These are phyloP conservation scores for Fusarium graminum DNA, from an alignment of 2,329 filamentous ascomycete species.

Conservation along the genomic window DNA sequence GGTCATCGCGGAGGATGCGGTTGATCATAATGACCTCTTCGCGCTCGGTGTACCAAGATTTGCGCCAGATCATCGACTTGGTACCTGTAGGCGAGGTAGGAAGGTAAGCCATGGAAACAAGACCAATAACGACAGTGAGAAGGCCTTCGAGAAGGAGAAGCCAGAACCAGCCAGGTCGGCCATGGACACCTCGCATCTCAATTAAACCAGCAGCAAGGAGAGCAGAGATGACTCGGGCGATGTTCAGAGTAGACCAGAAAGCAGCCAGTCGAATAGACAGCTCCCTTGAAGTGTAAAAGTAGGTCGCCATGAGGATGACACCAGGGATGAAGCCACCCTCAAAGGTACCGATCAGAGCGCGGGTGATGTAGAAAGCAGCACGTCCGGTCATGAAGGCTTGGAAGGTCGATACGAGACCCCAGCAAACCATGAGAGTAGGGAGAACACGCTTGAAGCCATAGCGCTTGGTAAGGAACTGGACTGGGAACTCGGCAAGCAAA, in stretches of 20 bases:
- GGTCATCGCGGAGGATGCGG: constrained; percentile 66
- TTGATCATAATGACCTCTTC: constrained; percentile 80
- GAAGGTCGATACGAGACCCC: constrained; percentile 61
- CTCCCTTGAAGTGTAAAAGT: constrained; percentile 79
- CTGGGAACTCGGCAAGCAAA: constrained; percentile 68
- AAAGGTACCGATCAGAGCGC: constrained; percentile 65
- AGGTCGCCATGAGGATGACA: constrained; percentile 74
- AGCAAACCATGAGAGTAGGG: constrained; percentile 65
- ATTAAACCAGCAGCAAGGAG: constrained; percentile 61
- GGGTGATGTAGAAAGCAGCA: constrained; percentile 63
- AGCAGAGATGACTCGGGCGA: constrained; percentile 62
- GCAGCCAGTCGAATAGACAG: constrained; percentile 74
- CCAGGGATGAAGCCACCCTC: constrained; percentile 71
- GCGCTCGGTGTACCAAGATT: constrained; percentile 74
- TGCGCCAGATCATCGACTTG: constrained; percentile 69
- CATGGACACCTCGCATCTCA: constrained; percentile 62
- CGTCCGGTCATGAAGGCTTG: constrained; percentile 66
- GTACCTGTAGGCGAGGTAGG: constrained; percentile 76
- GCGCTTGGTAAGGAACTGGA: constrained; percentile 69
- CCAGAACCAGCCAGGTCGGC: constrained; percentile 68
- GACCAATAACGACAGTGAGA: constrained; percentile 65
- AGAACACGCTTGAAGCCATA: constrained; percentile 69
- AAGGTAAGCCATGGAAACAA: constrained; percentile 69
- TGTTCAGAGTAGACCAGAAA: constrained; percentile 72
- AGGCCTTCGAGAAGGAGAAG: constrained; percentile 59